Base-by-base conservation (phyloP, 75 land plant species). In the Picea sitchensis region DNA sequence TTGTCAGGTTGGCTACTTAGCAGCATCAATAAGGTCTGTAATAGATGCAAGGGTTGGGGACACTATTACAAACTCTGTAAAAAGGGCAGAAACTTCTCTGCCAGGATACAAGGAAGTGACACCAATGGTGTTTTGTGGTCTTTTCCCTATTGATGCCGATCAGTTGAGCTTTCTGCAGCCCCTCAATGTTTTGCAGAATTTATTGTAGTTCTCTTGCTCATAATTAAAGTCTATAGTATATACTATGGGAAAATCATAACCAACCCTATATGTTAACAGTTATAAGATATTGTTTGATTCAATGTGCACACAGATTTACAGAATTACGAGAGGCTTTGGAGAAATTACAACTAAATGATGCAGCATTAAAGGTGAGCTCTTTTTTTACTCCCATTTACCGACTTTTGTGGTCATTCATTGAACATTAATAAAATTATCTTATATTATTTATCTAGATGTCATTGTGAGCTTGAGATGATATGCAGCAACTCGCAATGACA, bases 1-100 rank as follows among this genome's bases (percentile, higher is more conserved):
- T 68, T n/a, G 76, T 21, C 75, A 95, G 98, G 99, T 98, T 51
- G 99, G 99, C 4, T 98, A 98, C 76, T 83, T 98, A 62, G 88
- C 99, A 59, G 99, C 99, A 76, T 95, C 99, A 34, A 98, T 98
- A 81, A 86, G 98, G 80, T 93, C 99, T 60, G 99, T 98, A 18
- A 91, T 94, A 65, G 99, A 98, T 90, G 99, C 99, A 54, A 89
- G 99, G 72, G 99, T 98, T 73, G 99, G 99, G 71, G 99, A 98
- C 64, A 98, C 99, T 8, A 95, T 98, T 64, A 98, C 99, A 65
- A 88, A 80, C 68, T 84, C 87, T 69, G 77, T 62, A 59, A 91
- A 93, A 79, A 91, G 79, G 80, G 99, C 99, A 57, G 84, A 80
- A 41, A 74, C 78, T 26, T 85, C 92, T 26, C 81, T 98, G 57